Evolutionary conservation across 2,329 filamentous ascomycete species (phyloP).

Genomic region (Fusarium foetens): DNA sequence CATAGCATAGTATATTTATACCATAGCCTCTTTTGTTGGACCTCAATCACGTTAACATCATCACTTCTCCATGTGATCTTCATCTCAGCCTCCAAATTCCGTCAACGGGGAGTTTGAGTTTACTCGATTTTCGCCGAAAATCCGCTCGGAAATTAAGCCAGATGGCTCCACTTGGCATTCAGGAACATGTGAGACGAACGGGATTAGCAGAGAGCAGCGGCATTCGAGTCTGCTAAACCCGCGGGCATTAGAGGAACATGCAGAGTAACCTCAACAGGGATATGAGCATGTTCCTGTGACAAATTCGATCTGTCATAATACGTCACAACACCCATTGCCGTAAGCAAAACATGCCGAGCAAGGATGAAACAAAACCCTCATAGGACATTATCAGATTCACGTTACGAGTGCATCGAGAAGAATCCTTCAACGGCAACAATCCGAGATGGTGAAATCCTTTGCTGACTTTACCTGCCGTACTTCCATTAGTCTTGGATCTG

Average conservation of each 20-base stretch:
- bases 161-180: not conserved
- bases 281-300: not conserved
- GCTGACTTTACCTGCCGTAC: not conserved
- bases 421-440: not conserved
- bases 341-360: not conserved
- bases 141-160: not conserved
- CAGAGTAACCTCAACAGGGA: not conserved
- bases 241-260: not conserved
- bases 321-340: not conserved
- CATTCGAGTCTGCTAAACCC: not conserved
- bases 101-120: not conserved
- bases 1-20: conserved; percentile 2
- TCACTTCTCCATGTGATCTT: not conserved
- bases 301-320: not conserved
- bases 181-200: not conserved
- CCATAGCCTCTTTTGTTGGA: not conserved
- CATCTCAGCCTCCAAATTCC: not conserved
- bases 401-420: not conserved
- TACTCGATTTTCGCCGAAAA: not conserved
- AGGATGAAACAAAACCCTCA: not conserved
- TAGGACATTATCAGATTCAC: not conserved
- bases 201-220: not conserved
- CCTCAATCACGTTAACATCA: not conserved
- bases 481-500: not conserved
- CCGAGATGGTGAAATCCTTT: not conserved